phyloP scores from a whole-genome alignment of 352 stramenopile species.

The Phytophthora hibernalis region DNA sequence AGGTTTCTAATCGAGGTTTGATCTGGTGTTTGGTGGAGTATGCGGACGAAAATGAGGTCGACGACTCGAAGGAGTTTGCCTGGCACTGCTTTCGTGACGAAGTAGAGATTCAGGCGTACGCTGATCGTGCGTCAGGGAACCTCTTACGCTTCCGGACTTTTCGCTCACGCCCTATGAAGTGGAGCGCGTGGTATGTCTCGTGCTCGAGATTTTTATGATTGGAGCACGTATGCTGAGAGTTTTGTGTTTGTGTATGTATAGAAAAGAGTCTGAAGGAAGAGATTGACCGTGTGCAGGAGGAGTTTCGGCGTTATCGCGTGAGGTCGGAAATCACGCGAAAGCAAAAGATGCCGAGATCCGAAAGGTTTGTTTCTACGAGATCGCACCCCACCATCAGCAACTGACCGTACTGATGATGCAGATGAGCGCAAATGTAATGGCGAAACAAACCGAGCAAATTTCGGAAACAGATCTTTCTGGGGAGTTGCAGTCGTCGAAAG shows the following conservation, averaged over 20 bases:
- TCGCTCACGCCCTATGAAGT: constrained; percentile 81
- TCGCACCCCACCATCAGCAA: not conserved
- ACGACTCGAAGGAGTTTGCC: constrained; percentile 69
- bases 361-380: constrained; percentile 57
- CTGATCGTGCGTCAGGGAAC: constrained; percentile 66
- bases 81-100: constrained; percentile 80
- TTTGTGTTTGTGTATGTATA: constrained; percentile 31
- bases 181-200: constrained; percentile 64
- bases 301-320: constrained; percentile 89
- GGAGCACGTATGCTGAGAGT: not conserved
- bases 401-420: constrained; percentile 27
- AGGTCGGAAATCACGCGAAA: constrained; percentile 90
- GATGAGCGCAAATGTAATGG: constrained; percentile 81
- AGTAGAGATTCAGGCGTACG: constrained; percentile 68
- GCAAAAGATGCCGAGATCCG: constrained; percentile 86
- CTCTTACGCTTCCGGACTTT: constrained; percentile 62
- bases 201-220: not conserved
- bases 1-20: constrained; percentile 62
- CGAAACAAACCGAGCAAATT: constrained; percentile 82
- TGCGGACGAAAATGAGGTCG: constrained; percentile 67
- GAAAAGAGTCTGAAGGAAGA: constrained; percentile 86
- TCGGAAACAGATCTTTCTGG: constrained; percentile 73
- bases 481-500: constrained; percentile 76
- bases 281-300: constrained; percentile 86
- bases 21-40: constrained; percentile 90